Evolutionary conservation across 495 filamentous ascomycete species (phyloP).

Genomic region (Xeromyces bisporus): DNA sequence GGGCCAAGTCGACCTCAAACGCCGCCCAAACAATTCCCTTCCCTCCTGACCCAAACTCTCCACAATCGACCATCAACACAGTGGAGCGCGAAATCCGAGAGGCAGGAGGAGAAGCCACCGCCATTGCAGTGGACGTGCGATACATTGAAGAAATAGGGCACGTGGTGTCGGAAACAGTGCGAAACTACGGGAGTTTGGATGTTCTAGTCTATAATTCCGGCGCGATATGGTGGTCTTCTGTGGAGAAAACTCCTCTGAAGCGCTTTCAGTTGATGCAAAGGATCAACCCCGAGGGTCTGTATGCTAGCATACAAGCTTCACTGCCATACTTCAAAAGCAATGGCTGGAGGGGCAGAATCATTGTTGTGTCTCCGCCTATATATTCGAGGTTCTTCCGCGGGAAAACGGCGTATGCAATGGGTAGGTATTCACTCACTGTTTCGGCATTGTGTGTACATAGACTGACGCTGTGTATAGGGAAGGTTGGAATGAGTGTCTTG

Average conservation of each 20-base stretch:
- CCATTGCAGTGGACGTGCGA: constrained; percentile 56
- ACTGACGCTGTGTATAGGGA: constrained; percentile 21
- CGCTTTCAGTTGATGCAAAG: constrained; percentile 70
- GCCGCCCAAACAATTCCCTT: constrained; percentile 40
- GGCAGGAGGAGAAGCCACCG: constrained; percentile 43
- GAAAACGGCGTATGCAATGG: constrained; percentile 78
- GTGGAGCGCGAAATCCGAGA: constrained; percentile 63
- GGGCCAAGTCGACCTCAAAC: constrained; percentile 63
- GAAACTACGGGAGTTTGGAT: constrained; percentile 48
- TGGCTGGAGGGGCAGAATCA: constrained; percentile 42
- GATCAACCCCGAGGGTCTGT: constrained; percentile 57
- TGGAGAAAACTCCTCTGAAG: constrained; percentile 57
- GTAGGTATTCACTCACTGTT: constrained; percentile 11
- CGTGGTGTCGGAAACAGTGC: constrained; percentile 43
- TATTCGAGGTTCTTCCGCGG: constrained; percentile 73
- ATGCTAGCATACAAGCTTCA: constrained; percentile 43
- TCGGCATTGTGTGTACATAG: not conserved
- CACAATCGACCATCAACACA: constrained; percentile 63
- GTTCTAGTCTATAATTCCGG: constrained; percentile 70
- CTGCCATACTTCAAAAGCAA: constrained; percentile 44
- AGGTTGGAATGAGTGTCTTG: constrained; percentile 69
- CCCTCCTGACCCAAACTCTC: constrained; percentile 70
- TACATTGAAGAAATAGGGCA: constrained; percentile 42
- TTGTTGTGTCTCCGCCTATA: constrained; percentile 75
- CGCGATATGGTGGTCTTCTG: constrained; percentile 72